Percentiles rank a stretch among this genome's conserved stretches.
phyloP scores from a whole-genome alignment of 306 rosid species.

The Ormosia semicastrata region DNA sequence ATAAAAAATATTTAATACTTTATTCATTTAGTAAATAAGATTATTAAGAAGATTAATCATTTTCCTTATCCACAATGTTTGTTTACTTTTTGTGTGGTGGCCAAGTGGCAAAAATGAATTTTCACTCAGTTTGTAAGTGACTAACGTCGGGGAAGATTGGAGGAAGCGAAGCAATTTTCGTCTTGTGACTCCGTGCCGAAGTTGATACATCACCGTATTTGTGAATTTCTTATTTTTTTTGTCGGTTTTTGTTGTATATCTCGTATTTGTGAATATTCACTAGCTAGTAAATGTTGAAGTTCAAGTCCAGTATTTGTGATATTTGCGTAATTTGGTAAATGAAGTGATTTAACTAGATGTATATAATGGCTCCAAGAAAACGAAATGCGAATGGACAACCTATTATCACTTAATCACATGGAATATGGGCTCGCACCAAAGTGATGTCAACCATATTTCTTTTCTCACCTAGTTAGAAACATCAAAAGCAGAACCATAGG shows the following conservation, averaged over 20 bases:
- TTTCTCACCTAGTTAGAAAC: background rate
- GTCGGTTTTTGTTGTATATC: no score
- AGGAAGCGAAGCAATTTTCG: background rate
- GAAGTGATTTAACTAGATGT: background rate
- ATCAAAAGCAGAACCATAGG: background rate
- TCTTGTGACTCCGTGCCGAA: no score
- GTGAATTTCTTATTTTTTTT: no score
- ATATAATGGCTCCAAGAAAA: background rate
- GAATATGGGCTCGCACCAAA: background rate
- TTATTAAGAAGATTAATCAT: no score
- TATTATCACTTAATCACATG: background rate
- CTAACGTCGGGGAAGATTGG: background rate
- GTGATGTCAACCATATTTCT: background rate
- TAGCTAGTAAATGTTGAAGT: background rate
- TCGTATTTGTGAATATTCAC: background rate
- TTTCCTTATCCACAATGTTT: background rate
- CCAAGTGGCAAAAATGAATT: background rate
- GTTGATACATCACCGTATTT: background rate
- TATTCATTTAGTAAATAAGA: no score
- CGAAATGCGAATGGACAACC: background rate
- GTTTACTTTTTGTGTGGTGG: background rate
- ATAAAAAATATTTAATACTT: no score
- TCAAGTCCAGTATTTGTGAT: background rate
- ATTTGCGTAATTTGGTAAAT: background rate
- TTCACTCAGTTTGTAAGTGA: background rate